Evolutionary conservation across 257 asterid genomes (phyloP), one percentile per base, ranked within the genome.

Genomic region (Jasminum sambac): DNA sequence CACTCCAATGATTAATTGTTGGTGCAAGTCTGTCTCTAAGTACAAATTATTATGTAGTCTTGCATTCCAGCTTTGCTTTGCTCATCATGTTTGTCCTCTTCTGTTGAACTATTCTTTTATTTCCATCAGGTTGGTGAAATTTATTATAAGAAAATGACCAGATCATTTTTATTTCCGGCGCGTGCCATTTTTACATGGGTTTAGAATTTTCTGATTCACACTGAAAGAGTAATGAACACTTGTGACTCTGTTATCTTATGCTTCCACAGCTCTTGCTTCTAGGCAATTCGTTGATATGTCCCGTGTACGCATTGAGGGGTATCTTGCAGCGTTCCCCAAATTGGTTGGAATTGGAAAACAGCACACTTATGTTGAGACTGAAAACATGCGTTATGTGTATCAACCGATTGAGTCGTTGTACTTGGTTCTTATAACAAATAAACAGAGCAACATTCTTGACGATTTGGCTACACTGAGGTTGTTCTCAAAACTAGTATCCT

Each of bases 271-370:
- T 19, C 94, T 93, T 62, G 94, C 83, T 60, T 93, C 98, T 57
- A 93, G 98, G 90, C 98, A 93, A 78, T 93, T 80, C 85, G 95
- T 93, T 43, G 95, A 90, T 69, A 90, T 93, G 95, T 86, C 98
- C 69, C 96, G 92, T 68, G 87, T 87, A 72, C 84, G 98, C 73
- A 93, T 93, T 76, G 98, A 93, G 83, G 97, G 97, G 48, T 89
- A 90, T 82, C 93, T 93, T 83, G 96, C 96, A 66, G 98, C 97
- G 65, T 88, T 93, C 67, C 97, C 97, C 64, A 93, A 90, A 78
- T 78, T 93, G 86, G 94, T 90, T 72, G 97, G 96, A 77, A 83
- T 82, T 36, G 97, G 98, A 77, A 90, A 93, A 74, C 94, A 93
- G 37, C 98, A 93, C 77, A 90, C 98, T 66, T 93, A 83, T 76